phyloP scores from a whole-genome alignment of 495 filamentous ascomycete species.

The Neurospora pannonica region DNA sequence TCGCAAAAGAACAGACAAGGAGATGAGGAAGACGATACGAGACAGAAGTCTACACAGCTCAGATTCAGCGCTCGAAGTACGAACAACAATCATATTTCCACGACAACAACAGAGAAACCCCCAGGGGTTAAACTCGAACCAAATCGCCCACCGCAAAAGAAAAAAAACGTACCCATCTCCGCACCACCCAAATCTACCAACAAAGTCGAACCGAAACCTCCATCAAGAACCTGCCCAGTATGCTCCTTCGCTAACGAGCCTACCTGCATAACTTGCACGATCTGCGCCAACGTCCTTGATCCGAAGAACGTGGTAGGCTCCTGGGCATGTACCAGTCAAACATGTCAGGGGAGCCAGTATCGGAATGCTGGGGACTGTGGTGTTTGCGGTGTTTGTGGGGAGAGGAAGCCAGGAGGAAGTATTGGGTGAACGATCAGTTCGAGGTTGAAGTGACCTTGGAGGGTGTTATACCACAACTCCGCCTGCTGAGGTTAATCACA shows the following conservation, averaged over 20 bases:
- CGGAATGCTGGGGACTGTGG: slow-evolving; percentile 56
- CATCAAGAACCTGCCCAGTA: slow-evolving; percentile 37
- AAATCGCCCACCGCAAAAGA: background rate
- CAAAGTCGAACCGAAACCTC: background rate
- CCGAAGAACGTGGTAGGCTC: slow-evolving; percentile 33
- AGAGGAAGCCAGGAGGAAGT: slow-evolving; percentile 15
- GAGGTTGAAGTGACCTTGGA: background rate
- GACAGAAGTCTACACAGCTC: background rate
- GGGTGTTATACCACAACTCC: background rate
- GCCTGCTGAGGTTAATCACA: background rate
- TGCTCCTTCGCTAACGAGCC: slow-evolving; percentile 54
- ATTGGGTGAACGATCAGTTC: background rate
- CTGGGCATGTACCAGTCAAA: slow-evolving; percentile 50
- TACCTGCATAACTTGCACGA: slow-evolving; percentile 43
- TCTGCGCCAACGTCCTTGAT: slow-evolving; percentile 59
- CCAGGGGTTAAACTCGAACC: background rate
- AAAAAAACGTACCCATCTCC: background rate
- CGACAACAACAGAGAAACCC: background rate
- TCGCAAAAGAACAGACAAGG: background rate
- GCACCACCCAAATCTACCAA: background rate
- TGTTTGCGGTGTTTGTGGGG: slow-evolving; percentile 58
- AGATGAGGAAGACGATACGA: background rate
- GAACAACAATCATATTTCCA: background rate
- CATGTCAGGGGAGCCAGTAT: slow-evolving; percentile 46
- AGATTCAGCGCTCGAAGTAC: background rate